Evolutionary conservation across 345 rosid species (phyloP).

Genomic region (Fremontodendron californicum): DNA sequence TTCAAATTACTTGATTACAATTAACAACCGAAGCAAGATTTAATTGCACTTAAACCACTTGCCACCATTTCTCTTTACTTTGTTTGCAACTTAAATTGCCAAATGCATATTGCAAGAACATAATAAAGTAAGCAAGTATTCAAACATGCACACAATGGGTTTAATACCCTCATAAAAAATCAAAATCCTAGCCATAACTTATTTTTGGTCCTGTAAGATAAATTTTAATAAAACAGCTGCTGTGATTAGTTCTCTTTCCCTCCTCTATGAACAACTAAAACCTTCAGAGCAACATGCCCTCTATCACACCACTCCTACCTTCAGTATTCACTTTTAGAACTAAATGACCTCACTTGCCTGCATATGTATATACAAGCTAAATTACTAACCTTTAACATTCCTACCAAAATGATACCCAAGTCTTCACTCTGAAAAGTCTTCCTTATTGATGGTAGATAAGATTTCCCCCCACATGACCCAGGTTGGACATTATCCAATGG

Average conservation of each 20-base stretch:
- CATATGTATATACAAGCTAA: slow-evolving; percentile 14
- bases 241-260: not conserved
- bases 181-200: not conserved
- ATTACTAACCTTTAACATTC: slow-evolving; percentile 63
- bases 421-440: slow-evolving; percentile 52
- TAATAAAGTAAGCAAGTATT: not conserved
- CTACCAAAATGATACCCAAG: slow-evolving; percentile 55
- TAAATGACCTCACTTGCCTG: not conserved
- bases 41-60: not conserved
- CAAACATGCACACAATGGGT: not conserved
- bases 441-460: slow-evolving; percentile 32
- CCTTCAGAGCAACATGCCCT: not conserved
- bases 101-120: not conserved
- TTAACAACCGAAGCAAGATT: not conserved
- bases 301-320: not conserved
- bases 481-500: slow-evolving; percentile 23
- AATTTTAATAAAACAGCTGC: not conserved
- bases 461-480: slow-evolving; percentile 26
- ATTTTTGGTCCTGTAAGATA: not conserved
- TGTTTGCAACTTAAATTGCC: not conserved
- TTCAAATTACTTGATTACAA: not conserved
- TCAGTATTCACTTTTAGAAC: not conserved
- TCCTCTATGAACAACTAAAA: not conserved
- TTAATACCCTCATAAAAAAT: not conserved
- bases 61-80: not conserved